These are phyloP conservation scores for Pseudoneurospora amorphoporcata DNA, from an alignment of 495 filamentous ascomycete genomes.

Conservation along the genomic window DNA sequence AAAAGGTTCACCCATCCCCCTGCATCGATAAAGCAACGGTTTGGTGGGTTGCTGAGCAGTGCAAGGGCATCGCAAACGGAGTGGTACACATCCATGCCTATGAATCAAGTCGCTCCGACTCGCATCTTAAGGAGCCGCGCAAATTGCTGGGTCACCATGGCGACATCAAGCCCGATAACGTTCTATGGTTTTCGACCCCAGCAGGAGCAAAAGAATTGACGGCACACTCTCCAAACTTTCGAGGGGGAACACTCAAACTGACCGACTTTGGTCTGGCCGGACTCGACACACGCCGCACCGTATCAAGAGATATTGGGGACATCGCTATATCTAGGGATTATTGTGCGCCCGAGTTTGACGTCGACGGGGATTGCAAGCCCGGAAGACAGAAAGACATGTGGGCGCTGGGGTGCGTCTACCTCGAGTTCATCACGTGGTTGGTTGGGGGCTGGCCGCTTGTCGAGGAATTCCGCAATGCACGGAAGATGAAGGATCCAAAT, in stretches of 20 bases:
- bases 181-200: slow-evolving; percentile 9
- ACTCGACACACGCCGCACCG: background rate
- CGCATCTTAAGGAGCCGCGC: background rate
- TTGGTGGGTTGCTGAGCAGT: slow-evolving; percentile 16
- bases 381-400: slow-evolving; percentile 19
- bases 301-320: background rate
- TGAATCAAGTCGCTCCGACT: background rate
- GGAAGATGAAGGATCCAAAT: background rate
- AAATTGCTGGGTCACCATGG: slow-evolving; percentile 13
- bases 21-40: background rate
- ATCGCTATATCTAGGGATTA: slow-evolving; percentile 9
- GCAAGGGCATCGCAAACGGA: slow-evolving; percentile 12
- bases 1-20: background rate
- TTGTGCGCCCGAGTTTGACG: slow-evolving; percentile 15
- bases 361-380: slow-evolving; percentile 3
- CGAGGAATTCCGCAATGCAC: background rate
- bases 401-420: slow-evolving; percentile 21
- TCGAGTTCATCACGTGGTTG: slow-evolving; percentile 24
- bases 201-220: background rate
- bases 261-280: slow-evolving; percentile 15
- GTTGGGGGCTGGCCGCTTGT: slow-evolving; percentile 2
- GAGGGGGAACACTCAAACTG: slow-evolving; percentile 6
- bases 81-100: slow-evolving; percentile 11
- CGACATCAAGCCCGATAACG: slow-evolving; percentile 18
- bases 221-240: too few relatives aligned